phyloP scores from a whole-genome alignment of 1,139 yeast genomes.

The Magnusiomyces fungicola region DNA sequence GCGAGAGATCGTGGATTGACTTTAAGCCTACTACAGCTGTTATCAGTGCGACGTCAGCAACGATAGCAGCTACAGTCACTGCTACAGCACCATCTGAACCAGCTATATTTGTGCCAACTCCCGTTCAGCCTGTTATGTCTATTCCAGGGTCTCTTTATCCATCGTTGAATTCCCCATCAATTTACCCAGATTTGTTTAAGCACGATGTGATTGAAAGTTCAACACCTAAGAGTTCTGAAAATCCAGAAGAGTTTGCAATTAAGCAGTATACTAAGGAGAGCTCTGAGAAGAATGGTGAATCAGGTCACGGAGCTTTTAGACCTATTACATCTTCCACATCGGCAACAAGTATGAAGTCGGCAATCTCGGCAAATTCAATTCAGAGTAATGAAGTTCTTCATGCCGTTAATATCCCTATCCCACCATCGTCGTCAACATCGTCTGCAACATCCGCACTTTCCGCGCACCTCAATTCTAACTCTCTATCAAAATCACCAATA shows the following conservation, averaged over 20 bases:
- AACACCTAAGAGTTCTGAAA: not conserved
- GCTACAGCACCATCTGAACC: not conserved
- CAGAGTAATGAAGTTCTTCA: not conserved
- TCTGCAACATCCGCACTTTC: not conserved
- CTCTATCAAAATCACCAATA: slow-evolving; percentile 3
- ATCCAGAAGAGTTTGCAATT: not conserved
- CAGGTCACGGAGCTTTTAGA: not conserved
- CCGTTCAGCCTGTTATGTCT: not conserved
- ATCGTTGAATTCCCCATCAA: not conserved
- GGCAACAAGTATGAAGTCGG: not conserved
- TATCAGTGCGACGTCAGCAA: no score
- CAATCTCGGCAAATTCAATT: slow-evolving; percentile 2
- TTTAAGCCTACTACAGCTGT: not conserved
- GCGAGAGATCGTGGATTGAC: slow-evolving; percentile 6
- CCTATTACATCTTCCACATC: not conserved
- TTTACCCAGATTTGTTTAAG: not conserved
- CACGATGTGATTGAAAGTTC: not conserved
- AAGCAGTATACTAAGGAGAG: not conserved
- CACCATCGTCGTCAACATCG: not conserved
- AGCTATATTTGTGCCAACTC: not conserved
- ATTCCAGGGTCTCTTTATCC: not conserved
- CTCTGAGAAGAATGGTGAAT: not conserved
- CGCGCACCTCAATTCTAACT: not conserved
- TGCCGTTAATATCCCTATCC: not conserved
- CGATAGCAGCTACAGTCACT: not conserved